These are phyloP conservation scores for Tephrocybe rancida DNA, from an alignment of 768 basidiomycete genomes.

Conservation along the genomic window DNA sequence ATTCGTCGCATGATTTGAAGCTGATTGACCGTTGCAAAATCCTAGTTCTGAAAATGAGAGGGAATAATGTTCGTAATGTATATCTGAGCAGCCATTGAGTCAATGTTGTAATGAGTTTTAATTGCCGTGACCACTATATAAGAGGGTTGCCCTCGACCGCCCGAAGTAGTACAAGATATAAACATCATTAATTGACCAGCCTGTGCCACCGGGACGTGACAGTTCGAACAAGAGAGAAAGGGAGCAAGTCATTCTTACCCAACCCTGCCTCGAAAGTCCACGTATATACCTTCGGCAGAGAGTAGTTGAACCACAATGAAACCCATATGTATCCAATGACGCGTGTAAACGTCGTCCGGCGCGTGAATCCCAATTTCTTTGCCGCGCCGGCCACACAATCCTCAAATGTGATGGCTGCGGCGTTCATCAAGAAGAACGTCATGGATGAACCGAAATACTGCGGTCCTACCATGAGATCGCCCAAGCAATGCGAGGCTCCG, in stretches of 20 bases:
- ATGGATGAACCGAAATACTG: constrained; percentile 1
- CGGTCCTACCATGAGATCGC: constrained; percentile 6
- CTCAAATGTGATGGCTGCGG: constrained; percentile 4
- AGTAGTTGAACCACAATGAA: neutral
- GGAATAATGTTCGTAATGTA: too few relatives aligned
- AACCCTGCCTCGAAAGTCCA: neutral
- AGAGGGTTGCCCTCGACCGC: too few relatives aligned
- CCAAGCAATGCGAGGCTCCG: constrained; percentile 4
- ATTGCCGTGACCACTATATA: too few relatives aligned
- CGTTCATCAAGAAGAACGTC: constrained; percentile 7
- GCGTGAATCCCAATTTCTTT: neutral
- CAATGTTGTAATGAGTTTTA: too few relatives aligned
- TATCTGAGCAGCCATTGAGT: too few relatives aligned
- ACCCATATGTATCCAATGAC: constrained; percentile 8
- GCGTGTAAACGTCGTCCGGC: neutral
- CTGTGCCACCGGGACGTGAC: too few relatives aligned
- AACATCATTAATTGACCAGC: too few relatives aligned
- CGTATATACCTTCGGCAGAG: neutral
- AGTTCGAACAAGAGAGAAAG: neutral
- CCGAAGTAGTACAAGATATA: too few relatives aligned
- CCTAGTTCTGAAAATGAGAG: too few relatives aligned
- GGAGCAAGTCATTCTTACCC: constrained; percentile 2
- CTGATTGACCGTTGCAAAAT: too few relatives aligned
- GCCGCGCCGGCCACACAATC: neutral
- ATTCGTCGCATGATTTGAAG: too few relatives aligned